phyloP scores from a whole-genome alignment of 805 yeast genomes.

The Saccharomyces cerevisiae region DNA sequence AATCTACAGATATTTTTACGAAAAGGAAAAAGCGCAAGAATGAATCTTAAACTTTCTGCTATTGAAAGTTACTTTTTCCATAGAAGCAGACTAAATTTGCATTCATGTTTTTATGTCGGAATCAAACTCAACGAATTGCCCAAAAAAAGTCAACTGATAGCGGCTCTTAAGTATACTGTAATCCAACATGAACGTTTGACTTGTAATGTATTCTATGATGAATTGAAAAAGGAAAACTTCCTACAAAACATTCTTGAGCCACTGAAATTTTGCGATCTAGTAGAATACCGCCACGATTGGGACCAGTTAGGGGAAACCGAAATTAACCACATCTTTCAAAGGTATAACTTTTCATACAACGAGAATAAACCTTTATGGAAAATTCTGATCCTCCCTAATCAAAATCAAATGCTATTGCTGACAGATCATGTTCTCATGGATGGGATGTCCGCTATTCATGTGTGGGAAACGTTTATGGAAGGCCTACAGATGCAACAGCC shows the following conservation, averaged over 20 bases:
- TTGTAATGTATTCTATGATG: slow-evolving; percentile 8
- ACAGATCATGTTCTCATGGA: slow-evolving; percentile 24
- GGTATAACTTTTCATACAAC: slow-evolving; percentile 12
- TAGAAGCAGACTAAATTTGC: slow-evolving; percentile 20
- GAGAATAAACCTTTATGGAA: slow-evolving; percentile 22
- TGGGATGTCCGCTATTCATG: slow-evolving; percentile 21
- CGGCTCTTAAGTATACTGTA: slow-evolving; percentile 10
- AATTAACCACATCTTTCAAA: slow-evolving; percentile 16
- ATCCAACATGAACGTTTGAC: slow-evolving; percentile 13
- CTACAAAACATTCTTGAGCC: slow-evolving; percentile 1
- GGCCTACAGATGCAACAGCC: slow-evolving; percentile 3
- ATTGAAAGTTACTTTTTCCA: slow-evolving; percentile 19
- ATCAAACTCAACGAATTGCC: slow-evolving; percentile 18
- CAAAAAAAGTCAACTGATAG: slow-evolving; percentile 2
- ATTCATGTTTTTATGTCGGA: slow-evolving; percentile 22
- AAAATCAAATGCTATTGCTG: slow-evolving; percentile 13
- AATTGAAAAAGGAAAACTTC: neutral
- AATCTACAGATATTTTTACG: too few species aligned
- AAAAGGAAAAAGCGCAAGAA: neutral
- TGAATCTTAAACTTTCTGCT: slow-evolving; percentile 6
- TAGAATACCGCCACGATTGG: slow-evolving; percentile 13
- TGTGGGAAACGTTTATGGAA: slow-evolving; percentile 15
- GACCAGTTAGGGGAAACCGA: slow-evolving; percentile 5
- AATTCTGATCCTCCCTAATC: slow-evolving; percentile 11
- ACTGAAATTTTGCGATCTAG: slow-evolving; percentile 15